phyloP scores from a whole-genome alignment of 139 green algal species.

The Coelastrella sp. region DNA sequence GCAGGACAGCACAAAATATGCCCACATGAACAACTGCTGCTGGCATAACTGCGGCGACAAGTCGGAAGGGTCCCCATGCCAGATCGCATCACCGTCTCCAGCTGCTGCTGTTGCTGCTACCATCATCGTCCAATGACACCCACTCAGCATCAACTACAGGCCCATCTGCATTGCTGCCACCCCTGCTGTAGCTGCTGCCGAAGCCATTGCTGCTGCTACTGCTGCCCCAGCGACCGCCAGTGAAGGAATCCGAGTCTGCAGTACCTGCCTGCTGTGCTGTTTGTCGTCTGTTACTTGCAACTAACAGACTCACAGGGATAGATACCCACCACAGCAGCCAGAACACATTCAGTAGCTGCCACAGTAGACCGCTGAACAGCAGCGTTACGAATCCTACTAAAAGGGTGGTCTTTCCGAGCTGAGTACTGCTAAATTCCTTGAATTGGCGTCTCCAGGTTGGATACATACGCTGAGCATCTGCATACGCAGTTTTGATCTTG shows the following conservation, averaged over 20 bases:
- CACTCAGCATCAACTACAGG: constrained; percentile 45
- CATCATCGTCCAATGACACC: constrained; percentile 39
- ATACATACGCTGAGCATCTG: constrained; percentile 10
- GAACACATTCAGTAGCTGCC: constrained; percentile 44
- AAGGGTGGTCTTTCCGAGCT: constrained; percentile 23
- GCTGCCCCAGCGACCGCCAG: neutral
- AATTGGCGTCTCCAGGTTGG: constrained; percentile 30
- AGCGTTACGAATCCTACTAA: constrained; percentile 17
- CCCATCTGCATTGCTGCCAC: neutral
- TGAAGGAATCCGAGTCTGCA: neutral
- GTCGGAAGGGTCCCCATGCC: too few relatives aligned
- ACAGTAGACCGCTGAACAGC: constrained; percentile 34
- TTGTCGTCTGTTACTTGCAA: constrained; percentile 14
- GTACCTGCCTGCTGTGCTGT: constrained; percentile 4
- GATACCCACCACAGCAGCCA: constrained; percentile 45
- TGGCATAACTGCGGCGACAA: too few relatives aligned
- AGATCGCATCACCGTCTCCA: neutral
- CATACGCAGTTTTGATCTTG: neutral
- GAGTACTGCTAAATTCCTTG: neutral
- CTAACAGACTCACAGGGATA: constrained; percentile 9
- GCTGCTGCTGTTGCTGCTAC: neutral
- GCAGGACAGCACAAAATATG: too few relatives aligned
- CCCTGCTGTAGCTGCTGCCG: constrained; percentile 20
- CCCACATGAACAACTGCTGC: too few relatives aligned
- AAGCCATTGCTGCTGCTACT: constrained; percentile 15